Evolutionary conservation across 768 basidiomycete genomes (phyloP).

Genomic region (Cubamyces sp.): DNA sequence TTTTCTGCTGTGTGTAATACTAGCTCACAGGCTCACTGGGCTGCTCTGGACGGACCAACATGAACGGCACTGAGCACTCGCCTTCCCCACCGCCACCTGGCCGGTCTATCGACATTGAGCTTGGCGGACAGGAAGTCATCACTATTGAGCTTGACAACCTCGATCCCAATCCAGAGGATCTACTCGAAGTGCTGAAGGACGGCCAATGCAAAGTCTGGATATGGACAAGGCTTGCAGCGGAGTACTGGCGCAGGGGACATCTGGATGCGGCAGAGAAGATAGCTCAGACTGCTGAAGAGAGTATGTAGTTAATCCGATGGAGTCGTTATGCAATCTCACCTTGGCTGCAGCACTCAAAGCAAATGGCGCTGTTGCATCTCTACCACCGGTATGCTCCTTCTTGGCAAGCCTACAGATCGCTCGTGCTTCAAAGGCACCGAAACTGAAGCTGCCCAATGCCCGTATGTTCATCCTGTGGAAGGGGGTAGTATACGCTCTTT

Average conservation of each 20-base stretch:
- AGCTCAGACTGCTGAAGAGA: constrained; percentile 64
- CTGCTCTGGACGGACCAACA: not conserved
- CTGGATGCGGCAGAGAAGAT: constrained; percentile 80
- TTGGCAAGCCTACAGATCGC: constrained; percentile 86
- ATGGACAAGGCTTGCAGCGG: constrained; percentile 84
- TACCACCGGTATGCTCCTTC: constrained; percentile 78
- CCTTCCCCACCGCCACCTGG: constrained; percentile 28
- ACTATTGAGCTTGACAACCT: constrained; percentile 89
- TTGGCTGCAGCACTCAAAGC: constrained; percentile 50
- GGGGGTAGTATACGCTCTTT: not conserved
- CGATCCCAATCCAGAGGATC: constrained; percentile 76
- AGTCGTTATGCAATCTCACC: constrained; percentile 14
- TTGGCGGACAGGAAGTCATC: constrained; percentile 83
- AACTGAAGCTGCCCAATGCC: constrained; percentile 70
- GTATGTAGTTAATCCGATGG: constrained; percentile 43
- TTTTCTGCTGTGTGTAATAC: not conserved
- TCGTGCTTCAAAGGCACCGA: constrained; percentile 82
- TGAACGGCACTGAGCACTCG: constrained; percentile 13
- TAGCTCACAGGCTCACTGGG: no score
- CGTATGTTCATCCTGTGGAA: constrained; percentile 58
- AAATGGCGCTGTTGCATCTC: constrained; percentile 50
- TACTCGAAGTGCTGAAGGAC: constrained; percentile 71
- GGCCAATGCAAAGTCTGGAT: constrained; percentile 72
- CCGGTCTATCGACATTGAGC: constrained; percentile 56
- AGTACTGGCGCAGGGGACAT: constrained; percentile 84